Percentiles rank a stretch among this genome's conserved stretches.
These are phyloP conservation scores for Suillus variegatus DNA, from an alignment of 768 basidiomycete genomes.

Conservation along the genomic window DNA sequence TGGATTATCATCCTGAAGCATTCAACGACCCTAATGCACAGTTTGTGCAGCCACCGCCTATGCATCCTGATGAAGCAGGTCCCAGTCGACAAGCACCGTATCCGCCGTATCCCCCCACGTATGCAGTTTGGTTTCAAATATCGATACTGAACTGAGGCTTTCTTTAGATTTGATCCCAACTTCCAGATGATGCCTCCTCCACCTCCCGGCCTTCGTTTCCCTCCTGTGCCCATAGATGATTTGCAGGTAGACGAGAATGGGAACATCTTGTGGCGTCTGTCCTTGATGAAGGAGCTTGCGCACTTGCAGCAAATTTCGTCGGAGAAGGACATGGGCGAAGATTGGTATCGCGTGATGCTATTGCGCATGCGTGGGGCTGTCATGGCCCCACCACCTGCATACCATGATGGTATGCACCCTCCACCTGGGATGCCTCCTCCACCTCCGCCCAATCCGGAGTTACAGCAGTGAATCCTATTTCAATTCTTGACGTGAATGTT, in stretches of 20 bases:
- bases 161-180: slow-evolving; percentile 68
- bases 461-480: slow-evolving; percentile 22
- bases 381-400: slow-evolving; percentile 48
- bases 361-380: slow-evolving; percentile 74
- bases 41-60: slow-evolving; percentile 52
- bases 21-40: slow-evolving; percentile 60
- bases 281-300: slow-evolving; percentile 80
- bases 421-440: slow-evolving; percentile 38
- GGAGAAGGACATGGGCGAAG: slow-evolving; percentile 80
- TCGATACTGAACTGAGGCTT: slow-evolving; percentile 11
- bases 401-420: slow-evolving; percentile 39
- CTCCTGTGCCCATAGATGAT: slow-evolving; percentile 70
- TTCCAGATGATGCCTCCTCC: slow-evolving; percentile 63
- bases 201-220: slow-evolving; percentile 59
- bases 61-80: slow-evolving; percentile 62
- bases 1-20: slow-evolving; percentile 60
- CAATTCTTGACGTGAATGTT: slow-evolving; percentile 1
- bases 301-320: slow-evolving; percentile 74
- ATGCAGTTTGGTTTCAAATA: slow-evolving; percentile 7
- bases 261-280: slow-evolving; percentile 75
- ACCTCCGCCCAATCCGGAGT: slow-evolving; percentile 35
- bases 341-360: slow-evolving; percentile 88
- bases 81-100: slow-evolving; percentile 60
- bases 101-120: slow-evolving; percentile 64
- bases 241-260: slow-evolving; percentile 78